Evolutionary conservation across 306 rosid genomes (phyloP).

Genomic region (Hippophae gyantsensis): DNA sequence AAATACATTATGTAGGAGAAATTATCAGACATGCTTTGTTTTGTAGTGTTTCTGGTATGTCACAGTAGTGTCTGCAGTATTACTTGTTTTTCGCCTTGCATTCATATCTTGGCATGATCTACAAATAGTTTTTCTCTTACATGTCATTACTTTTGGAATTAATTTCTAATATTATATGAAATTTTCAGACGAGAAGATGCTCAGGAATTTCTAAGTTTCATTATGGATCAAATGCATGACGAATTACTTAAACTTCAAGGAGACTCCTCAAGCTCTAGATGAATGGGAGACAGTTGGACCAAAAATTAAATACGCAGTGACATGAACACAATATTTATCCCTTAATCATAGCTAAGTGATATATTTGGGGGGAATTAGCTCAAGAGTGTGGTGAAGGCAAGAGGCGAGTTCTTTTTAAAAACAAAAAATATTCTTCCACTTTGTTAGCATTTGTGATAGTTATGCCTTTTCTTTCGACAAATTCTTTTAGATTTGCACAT

Average conservation of each 20-base stretch:
- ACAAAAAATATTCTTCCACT: conserved; percentile 3
- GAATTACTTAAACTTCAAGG: conserved; percentile 82
- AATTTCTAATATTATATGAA: neutral
- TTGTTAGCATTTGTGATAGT: neutral
- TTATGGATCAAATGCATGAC: conserved; percentile 85
- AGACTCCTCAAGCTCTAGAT: conserved; percentile 37
- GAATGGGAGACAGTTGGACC: conserved; percentile 98
- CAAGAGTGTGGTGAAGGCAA: conserved; percentile 70
- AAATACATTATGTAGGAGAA: too few relatives aligned
- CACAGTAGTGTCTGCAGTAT: neutral
- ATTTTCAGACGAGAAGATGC: conserved; percentile 93
- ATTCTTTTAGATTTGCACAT: too few relatives aligned
- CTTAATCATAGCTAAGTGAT: conserved; percentile 55
- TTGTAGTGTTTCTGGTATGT: neutral
- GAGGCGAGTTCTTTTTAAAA: conserved; percentile 32
- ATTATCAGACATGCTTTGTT: neutral
- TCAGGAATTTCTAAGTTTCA: conserved; percentile 90
- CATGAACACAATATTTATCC: conserved; percentile 78
- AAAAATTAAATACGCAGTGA: conserved; percentile 89
- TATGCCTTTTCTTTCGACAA: too few relatives aligned
- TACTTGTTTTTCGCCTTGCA: neutral
- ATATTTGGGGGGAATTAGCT: conserved; percentile 78
- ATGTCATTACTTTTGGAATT: neutral
- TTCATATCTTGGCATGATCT: neutral
- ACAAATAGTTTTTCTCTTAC: neutral